A percentile compares a stretch with the other conserved stretches of the same genome.
Conservation (phyloP, 495 filamentous ascomycete genomes). For the Aspergillus wentii region DNA sequence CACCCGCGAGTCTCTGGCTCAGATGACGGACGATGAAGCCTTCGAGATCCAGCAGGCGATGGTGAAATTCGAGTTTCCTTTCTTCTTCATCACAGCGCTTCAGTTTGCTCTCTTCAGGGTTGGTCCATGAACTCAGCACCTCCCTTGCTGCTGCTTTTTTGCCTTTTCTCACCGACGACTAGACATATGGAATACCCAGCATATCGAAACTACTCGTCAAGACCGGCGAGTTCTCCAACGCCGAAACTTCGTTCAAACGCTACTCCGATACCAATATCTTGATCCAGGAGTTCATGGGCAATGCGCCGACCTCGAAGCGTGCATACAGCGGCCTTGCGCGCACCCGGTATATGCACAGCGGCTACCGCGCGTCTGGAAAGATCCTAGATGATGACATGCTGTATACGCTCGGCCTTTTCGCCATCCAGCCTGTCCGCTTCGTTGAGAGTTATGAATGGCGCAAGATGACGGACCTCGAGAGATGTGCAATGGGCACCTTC, state of each 20-base stretch:
- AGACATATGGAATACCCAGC: constrained; percentile 64
- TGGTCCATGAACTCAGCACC: not conserved
- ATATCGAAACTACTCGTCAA: constrained; percentile 54
- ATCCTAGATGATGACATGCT: constrained; percentile 63
- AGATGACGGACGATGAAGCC: constrained; percentile 61
- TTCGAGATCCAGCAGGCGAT: constrained; percentile 49
- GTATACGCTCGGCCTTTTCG: constrained; percentile 62
- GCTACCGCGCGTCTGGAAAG: constrained; percentile 52
- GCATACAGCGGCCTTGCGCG: constrained; percentile 50
- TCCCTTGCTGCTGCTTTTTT: not conserved
- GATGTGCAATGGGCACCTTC: constrained; percentile 60
- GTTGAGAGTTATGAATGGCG: constrained; percentile 61
- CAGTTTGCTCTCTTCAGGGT: constrained; percentile 65
- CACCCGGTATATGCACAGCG: constrained; percentile 62
- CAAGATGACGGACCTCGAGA: constrained; percentile 53
- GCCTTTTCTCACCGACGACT: not conserved
- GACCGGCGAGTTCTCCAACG: constrained; percentile 54
- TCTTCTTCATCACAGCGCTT: constrained; percentile 48
- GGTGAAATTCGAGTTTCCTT: constrained; percentile 52
- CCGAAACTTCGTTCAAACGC: constrained; percentile 50
- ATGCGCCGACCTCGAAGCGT: constrained; percentile 44
- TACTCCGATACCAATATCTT: constrained; percentile 60
- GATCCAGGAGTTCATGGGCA: constrained; percentile 49
- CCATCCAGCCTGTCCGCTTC: constrained; percentile 54
- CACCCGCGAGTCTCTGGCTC: constrained; percentile 47